Evolutionary conservation across 1,284 basidiomycete species (phyloP), one percentile per base, ranked within the genome.

Genomic region (Ceratobasidium sp.): DNA sequence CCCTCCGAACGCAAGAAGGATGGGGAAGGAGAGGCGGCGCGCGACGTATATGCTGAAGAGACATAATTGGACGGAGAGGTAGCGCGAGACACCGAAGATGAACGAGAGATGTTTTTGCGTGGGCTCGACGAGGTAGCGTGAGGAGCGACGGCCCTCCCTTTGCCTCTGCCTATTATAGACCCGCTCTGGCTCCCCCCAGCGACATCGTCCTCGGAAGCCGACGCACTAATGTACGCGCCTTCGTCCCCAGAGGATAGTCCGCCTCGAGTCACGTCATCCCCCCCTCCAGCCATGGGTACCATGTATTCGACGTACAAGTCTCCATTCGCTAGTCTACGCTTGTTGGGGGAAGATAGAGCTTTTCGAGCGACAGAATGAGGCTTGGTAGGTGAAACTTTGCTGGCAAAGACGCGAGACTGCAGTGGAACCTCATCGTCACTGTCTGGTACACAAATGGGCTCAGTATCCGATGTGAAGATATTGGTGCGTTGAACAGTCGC

Each of bases 251-350:
- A 72, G 1, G 56, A 62, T 27, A 72, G 19, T 27, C 69, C 69
- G 24, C 61, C 61, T 31, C 34, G 56, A 11, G 16, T 8, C 16
- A 27, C 46, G 61, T 53, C 58, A 27, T 72, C 69, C 31, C 62
- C 69, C 34, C 39, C 58, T 27, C 14, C 19, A 22, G 58, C 22
- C 69, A 72, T 72, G 13, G 69, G 69, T 2, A 72, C 69, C 69
- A 72, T 62, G 41, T 72, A 72, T 19, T 72, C 69, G 22, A 72
- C 69, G 48, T 72, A 72, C 7, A 48, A n/a, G 34, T 72, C 69
- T 16, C 69, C 69, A 27, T 61, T 72, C 29, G 58, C 58, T n/a
- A 72, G 58, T 2, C 11, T 37, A 7, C 53, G 56, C 37, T 72
- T 72, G 31, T 49, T 48, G 14, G 69, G 69, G 2, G 69, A 62